A percentile compares a stretch with the other conserved stretches of the same genome.
Conservation (phyloP, 805 yeast genomes). For the Yarrowia sp. region DNA sequence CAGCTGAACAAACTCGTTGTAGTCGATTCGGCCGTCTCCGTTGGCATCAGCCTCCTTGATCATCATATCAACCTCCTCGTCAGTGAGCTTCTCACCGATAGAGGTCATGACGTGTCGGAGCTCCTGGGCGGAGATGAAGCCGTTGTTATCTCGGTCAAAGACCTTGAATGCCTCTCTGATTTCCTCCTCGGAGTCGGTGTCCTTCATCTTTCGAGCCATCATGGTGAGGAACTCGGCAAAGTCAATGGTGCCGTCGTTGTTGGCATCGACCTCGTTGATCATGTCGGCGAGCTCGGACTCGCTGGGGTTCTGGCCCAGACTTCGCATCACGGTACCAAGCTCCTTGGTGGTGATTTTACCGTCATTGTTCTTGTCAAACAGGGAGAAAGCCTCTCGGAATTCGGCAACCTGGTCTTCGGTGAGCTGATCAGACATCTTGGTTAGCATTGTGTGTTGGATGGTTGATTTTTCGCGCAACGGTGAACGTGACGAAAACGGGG, state of each 20-base stretch:
- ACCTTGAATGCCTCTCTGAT: conserved; percentile 97
- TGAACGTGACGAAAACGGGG: neutral
- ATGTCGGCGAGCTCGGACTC: conserved; percentile 94
- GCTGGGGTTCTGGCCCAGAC: conserved; percentile 96
- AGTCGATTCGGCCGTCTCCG: conserved; percentile 96
- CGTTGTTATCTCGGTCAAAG: conserved; percentile 91
- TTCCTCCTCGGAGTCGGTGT: conserved; percentile 96
- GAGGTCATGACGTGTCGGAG: conserved; percentile 95
- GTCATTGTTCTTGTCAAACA: conserved; percentile 94
- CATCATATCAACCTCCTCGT: conserved; percentile 97
- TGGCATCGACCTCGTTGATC: conserved; percentile 95
- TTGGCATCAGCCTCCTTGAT: conserved; percentile 79
- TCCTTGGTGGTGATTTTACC: conserved; percentile 96
- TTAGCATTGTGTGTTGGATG: neutral
- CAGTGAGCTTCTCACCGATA: conserved; percentile 94
- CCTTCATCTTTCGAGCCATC: conserved; percentile 93
- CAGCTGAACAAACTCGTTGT: conserved; percentile 91
- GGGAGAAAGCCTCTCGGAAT: conserved; percentile 95
- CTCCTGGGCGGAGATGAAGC: conserved; percentile 94
- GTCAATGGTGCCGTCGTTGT: conserved; percentile 87
- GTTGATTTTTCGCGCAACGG: neutral
- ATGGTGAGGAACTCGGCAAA: conserved; percentile 78
- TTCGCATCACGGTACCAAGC: conserved; percentile 97
- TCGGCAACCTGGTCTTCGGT: conserved; percentile 96
- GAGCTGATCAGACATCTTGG: conserved; percentile 58